Base-by-base conservation (phyloP, 495 filamentous ascomycete genomes). In the Penicillium simplicissimum region DNA sequence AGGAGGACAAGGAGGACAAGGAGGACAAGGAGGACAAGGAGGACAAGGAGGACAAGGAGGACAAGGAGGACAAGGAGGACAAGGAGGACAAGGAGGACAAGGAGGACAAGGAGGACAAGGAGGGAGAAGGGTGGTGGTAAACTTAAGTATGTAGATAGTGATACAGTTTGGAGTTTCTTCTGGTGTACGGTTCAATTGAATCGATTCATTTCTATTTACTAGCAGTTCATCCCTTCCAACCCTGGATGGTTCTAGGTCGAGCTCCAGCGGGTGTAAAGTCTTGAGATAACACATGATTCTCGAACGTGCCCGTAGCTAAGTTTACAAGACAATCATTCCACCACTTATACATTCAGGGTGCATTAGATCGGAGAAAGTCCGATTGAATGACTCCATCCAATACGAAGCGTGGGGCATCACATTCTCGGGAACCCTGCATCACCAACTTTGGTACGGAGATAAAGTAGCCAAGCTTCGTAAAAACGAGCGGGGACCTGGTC, bases 401-500 rank as follows among this genome's bases (percentile, higher is more conserved):
- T 19, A 23, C 8, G 51, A 5, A 53, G 6, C 51, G 31, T 5
- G 28, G 28, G 6, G 28, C 28, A 31, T 31, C 28, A 1, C 28
- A 31, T 7, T 31, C 28, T 31, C 28, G 28, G 28, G 28, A 7
- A 31, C 28, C 31, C 42, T 21, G 14, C 9, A 3, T 53, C 36
- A 9, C 51, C 31, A n/a, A 19, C 17, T 31, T 34, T 0, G 33
- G 21, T 33, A 35, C 51, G 51, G 51, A 53, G 51, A 17, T 53
- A 53, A 53, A 34, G 14, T 19, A 19, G 23, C 28, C 17, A 35
- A 33, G 33, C 49, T 35, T 52, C 51, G 51, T 33, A 53, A 36
- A 53, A 35, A 53, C 25, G 51, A 53, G n/a, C 51, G 3, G n/a
- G 31, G 45, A 36, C 51, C 51, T 33, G 2, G 31, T 53, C 51